Evolutionary conservation across 2,329 filamentous ascomycete genomes (phyloP), one percentile per base, ranked within the genome.

Genomic region (Xylariomycetidae sp.): DNA sequence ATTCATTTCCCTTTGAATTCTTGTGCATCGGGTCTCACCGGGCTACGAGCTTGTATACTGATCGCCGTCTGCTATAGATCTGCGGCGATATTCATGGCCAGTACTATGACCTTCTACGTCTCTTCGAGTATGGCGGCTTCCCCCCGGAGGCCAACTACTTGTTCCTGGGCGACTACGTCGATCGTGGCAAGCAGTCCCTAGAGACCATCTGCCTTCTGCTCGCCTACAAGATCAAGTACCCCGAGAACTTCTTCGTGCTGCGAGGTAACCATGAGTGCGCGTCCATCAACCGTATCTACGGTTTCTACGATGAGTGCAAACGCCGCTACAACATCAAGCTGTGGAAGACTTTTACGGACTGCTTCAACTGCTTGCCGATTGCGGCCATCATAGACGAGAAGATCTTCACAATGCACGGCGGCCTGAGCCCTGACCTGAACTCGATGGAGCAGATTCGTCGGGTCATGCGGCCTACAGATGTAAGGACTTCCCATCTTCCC

Each of bases 341-440:
- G 35, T 96, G 90, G 90, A 96, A 96, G 69, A 93, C 87, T 0
- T 96, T 96, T 56, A 82, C 95, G 32, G 90, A 96, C 57, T 92
- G 85, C 17, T 96, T 96, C 71, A 96, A 96, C 60, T 89, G 83
- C 25, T 73, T 96, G 27, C 90, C 90, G 0, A 95, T 96, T 52
- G 90, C 90, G 26, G 79, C 90, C n/a, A 95, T 95, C 52, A 89
- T 96, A 23, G 90, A 89, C 3, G 87, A 86, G 46, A 98, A 96
- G 82, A 98, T 98, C 60, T 96, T 98, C 72, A 95, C 89, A 58
- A 95, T 98, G 90, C 92, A 98, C 67, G 92, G 92, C 59, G 92
- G 92, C 57, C 70, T 98, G 56, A 95, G 88, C 64, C 92, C 92
- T 27, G 92, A 95, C 60, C 74, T 98, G 48, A 95, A 96, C 75